Percentiles rank a stretch among this genome's conserved stretches.
Conservation (phyloP, 495 filamentous ascomycete species). For the Penicillium paradoxum region DNA sequence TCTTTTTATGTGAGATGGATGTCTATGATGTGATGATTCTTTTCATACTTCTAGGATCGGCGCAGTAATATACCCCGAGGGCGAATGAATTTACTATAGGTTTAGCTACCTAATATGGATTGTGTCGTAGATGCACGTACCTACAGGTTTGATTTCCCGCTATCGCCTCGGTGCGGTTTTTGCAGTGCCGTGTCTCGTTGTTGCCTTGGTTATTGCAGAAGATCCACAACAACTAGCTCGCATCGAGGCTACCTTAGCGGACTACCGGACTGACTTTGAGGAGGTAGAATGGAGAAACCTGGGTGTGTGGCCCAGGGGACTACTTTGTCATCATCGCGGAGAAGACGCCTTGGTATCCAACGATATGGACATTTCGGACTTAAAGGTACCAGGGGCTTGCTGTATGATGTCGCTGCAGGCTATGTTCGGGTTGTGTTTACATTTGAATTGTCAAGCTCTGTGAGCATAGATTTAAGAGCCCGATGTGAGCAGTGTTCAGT, state of each 20-base stretch:
- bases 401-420: slow-evolving; percentile 1
- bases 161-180: slow-evolving; percentile 18
- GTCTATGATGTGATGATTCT: background rate
- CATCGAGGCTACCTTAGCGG: slow-evolving; percentile 2
- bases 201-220: slow-evolving; percentile 8
- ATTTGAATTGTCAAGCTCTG: background rate
- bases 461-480: too few relatives aligned
- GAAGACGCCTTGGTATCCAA: background rate
- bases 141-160: slow-evolving; percentile 6
- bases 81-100: background rate
- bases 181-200: slow-evolving; percentile 8
- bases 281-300: slow-evolving; percentile 5
- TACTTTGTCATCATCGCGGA: background rate
- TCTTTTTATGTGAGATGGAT: background rate
- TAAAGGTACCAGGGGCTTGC: background rate
- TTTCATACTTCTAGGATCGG: background rate
- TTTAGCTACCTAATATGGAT: too few relatives aligned
- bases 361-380: background rate
- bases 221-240: slow-evolving; percentile 5
- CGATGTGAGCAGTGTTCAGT: background rate
- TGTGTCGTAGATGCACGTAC: too few relatives aligned
- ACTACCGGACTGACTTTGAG: slow-evolving; percentile 12
- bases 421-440: background rate
- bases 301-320: slow-evolving; percentile 6
- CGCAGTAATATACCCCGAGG: background rate